These are phyloP conservation scores for Dendrobium huoshanense DNA, from an alignment of 106 monocot species.

Conservation along the genomic window DNA sequence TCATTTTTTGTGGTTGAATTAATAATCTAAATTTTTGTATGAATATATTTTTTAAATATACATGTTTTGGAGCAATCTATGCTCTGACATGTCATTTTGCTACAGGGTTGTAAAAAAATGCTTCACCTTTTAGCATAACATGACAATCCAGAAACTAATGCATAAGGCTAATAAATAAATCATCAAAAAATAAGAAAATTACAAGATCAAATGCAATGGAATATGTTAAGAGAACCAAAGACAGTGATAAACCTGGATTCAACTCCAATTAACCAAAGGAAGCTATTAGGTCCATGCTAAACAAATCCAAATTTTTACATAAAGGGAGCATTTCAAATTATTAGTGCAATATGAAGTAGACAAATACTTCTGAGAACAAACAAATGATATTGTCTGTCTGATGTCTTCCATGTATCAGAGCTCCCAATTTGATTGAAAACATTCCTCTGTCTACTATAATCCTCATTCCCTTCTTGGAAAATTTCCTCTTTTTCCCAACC, in stretches of 20 bases:
- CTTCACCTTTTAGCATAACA: slow-evolving; percentile 67
- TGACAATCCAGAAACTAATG: slow-evolving; percentile 44
- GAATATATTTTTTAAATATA: too few species aligned
- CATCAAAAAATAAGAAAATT: neutral
- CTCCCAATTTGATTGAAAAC: slow-evolving; percentile 32
- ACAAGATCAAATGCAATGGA: too few species aligned
- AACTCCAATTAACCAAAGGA: too few species aligned
- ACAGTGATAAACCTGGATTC: too few species aligned
- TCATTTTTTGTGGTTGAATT: too few species aligned
- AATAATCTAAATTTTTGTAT: too few species aligned
- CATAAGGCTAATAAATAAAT: slow-evolving; percentile 35
- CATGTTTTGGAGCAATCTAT: slow-evolving; percentile 48
- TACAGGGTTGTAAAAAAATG: slow-evolving; percentile 87
- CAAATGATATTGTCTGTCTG: slow-evolving; percentile 55
- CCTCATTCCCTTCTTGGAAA: slow-evolving; percentile 55
- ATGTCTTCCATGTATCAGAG: slow-evolving; percentile 45
- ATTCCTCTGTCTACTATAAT: slow-evolving; percentile 48
- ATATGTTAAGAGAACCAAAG: too few species aligned
- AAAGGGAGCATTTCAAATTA: neutral
- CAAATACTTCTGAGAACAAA: slow-evolving; percentile 49
- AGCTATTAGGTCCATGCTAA: too few species aligned
- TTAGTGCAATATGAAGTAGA: too few species aligned
- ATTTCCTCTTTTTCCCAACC: slow-evolving; percentile 60
- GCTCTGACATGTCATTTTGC: slow-evolving; percentile 86
- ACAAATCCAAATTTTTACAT: too few species aligned